phyloP scores from a whole-genome alignment of 2,329 filamentous ascomycete genomes.

The Monosporascus sp. region DNA sequence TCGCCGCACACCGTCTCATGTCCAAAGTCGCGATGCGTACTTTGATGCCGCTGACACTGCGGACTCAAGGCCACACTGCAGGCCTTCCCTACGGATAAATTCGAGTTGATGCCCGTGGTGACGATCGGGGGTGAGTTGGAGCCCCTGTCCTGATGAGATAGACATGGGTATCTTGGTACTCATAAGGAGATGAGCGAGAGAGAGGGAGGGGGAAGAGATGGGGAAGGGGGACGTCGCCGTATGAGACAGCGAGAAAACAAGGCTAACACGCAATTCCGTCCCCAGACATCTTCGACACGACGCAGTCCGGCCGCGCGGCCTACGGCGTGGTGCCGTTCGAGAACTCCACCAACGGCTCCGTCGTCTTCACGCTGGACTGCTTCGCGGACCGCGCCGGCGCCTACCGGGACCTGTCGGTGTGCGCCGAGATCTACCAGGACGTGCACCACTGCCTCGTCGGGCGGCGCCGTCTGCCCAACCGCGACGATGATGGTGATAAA shows the following conservation, averaged over 20 bases:
- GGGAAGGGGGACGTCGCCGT: too few relatives aligned
- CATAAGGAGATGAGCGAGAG: too few relatives aligned
- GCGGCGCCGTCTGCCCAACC: slow-evolving; percentile 12
- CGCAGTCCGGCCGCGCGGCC: slow-evolving; percentile 59
- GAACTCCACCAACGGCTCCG: slow-evolving; percentile 91
- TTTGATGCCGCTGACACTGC: too few relatives aligned
- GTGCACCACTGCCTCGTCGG: slow-evolving; percentile 87
- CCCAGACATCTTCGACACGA: slow-evolving; percentile 71
- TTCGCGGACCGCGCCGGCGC: slow-evolving; percentile 66
- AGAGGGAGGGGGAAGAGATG: not conserved
- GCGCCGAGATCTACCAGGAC: slow-evolving; percentile 77
- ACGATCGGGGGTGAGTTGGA: slow-evolving; percentile 41
- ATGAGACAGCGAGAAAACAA: too few relatives aligned
- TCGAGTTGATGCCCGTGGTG: slow-evolving; percentile 43
- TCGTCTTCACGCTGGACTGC: slow-evolving; percentile 84
- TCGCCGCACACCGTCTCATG: too few relatives aligned
- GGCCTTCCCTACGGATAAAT: slow-evolving; percentile 42
- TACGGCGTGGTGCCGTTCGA: slow-evolving; percentile 90
- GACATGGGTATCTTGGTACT: too few relatives aligned
- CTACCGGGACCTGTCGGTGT: slow-evolving; percentile 68
- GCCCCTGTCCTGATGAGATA: too few relatives aligned
- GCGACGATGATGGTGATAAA: not conserved
- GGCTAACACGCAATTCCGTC: not conserved
- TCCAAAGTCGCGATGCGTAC: too few relatives aligned
- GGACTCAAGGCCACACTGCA: slow-evolving; percentile 37